Evolutionary conservation across 305 asterid genomes (phyloP).

Genomic region (Fraxinus floribunda): DNA sequence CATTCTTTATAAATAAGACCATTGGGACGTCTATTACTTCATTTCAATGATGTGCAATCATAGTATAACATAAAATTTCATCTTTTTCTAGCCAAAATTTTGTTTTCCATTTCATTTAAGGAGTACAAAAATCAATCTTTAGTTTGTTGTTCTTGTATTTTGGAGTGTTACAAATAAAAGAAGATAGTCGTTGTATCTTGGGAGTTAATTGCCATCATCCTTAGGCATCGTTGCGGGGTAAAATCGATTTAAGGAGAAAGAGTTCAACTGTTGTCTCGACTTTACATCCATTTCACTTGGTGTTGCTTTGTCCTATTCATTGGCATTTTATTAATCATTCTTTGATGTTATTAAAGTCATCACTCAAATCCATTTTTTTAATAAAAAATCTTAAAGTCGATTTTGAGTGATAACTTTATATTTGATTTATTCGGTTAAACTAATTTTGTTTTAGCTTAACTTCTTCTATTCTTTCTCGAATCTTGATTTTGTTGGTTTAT

Average conservation of each 20-base stretch:
- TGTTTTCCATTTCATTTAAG: not conserved
- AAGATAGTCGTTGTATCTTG: not conserved
- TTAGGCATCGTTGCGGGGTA: not conserved
- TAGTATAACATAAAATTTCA: not conserved
- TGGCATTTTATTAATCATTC: not conserved
- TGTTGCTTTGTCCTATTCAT: not conserved
- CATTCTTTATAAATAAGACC: not conserved
- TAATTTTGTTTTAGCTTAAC: not conserved
- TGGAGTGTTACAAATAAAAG: not conserved
- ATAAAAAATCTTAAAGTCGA: not conserved
- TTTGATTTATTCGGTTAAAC: not conserved
- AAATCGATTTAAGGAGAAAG: not conserved
- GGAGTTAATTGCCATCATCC: not conserved
- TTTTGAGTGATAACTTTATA: not conserved
- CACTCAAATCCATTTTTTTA: not conserved
- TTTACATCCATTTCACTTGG: not conserved
- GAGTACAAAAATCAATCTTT: not conserved
- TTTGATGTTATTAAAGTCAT: not conserved
- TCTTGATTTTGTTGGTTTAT: not conserved
- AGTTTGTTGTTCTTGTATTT: not conserved
- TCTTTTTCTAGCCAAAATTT: not conserved
- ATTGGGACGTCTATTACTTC: not conserved
- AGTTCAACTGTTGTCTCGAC: not conserved
- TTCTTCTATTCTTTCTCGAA: not conserved
- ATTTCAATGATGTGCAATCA: not conserved